Conservation (phyloP, 495 filamentous ascomycete genomes). For the Halenospora varia region DNA sequence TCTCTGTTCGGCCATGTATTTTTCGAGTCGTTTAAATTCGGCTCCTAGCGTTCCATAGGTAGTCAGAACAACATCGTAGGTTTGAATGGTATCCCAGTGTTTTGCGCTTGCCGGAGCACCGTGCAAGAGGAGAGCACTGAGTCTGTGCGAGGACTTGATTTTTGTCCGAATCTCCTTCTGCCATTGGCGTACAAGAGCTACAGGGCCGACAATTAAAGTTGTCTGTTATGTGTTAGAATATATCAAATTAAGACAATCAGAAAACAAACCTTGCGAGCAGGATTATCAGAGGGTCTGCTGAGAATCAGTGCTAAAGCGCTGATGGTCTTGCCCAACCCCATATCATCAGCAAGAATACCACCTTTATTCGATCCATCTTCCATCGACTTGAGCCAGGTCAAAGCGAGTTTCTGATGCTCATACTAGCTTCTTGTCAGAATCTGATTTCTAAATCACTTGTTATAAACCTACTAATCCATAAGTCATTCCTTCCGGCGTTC, state of each 20-base stretch:
- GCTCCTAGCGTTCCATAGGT: conserved; percentile 78
- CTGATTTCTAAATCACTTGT: neutral
- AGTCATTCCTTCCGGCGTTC: conserved; percentile 70
- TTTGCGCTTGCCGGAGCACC: conserved; percentile 42
- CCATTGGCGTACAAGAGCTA: conserved; percentile 89
- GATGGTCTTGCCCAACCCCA: conserved; percentile 96
- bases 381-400: conserved; percentile 80
- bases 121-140: conserved; percentile 46
- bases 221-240: conserved; percentile 46
- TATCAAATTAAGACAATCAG: neutral
- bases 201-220: conserved; percentile 82
- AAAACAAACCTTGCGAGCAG: conserved; percentile 38
- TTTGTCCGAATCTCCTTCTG: conserved; percentile 76
- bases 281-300: conserved; percentile 59
- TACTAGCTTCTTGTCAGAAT: conserved; percentile 32
- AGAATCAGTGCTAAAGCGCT: conserved; percentile 82
- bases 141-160: conserved; percentile 50
- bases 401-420: conserved; percentile 78
- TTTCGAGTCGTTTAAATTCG: conserved; percentile 58
- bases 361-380: conserved; percentile 76
- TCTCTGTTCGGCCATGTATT: conserved; percentile 32
- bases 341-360: conserved; percentile 85
- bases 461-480: conserved; percentile 42
- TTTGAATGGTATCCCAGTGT: conserved; percentile 57
- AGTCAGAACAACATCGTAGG: conserved; percentile 81